These are phyloP conservation scores for Ottelia alismoides DNA, from an alignment of 106 monocot genomes.

Conservation along the genomic window DNA sequence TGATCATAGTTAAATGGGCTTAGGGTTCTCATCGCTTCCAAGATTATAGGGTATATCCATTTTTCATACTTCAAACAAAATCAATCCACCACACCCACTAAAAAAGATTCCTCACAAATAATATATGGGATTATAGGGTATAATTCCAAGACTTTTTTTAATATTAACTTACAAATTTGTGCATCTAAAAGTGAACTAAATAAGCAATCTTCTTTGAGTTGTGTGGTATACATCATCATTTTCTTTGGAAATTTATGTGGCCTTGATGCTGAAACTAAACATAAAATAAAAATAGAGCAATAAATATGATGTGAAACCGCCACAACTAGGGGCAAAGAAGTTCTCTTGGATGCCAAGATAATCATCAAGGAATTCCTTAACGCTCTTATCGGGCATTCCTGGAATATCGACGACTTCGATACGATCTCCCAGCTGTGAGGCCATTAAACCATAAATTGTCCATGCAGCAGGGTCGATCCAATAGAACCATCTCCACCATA, in stretches of 20 bases:
- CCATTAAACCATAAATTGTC: constrained; percentile 58
- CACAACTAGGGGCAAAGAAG: constrained; percentile 28
- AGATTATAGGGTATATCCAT: too few species aligned
- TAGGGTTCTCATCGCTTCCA: too few species aligned
- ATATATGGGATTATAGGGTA: too few species aligned
- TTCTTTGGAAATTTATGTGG: constrained; percentile 56
- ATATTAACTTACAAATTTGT: too few species aligned
- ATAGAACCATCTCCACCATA: constrained; percentile 84
- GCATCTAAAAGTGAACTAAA: too few species aligned
- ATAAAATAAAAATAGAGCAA: constrained; percentile 33
- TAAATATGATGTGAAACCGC: constrained; percentile 32
- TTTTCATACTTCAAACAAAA: too few species aligned
- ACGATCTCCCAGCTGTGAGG: constrained; percentile 47
- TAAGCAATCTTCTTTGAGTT: too few species aligned
- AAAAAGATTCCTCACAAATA: too few species aligned
- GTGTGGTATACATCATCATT: constrained; percentile 15
- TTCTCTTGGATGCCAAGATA: constrained; percentile 38
- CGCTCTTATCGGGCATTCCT: constrained; percentile 18
- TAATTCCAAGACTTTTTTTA: too few species aligned
- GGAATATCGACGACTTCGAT: constrained; percentile 24
- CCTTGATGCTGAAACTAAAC: constrained; percentile 33
- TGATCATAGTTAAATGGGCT: too few species aligned
- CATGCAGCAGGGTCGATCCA: constrained; percentile 65
- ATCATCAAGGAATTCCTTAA: constrained; percentile 40
- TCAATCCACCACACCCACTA: too few species aligned